Conservation (phyloP, 306 rosid genomes). For the Malus orientalis region DNA sequence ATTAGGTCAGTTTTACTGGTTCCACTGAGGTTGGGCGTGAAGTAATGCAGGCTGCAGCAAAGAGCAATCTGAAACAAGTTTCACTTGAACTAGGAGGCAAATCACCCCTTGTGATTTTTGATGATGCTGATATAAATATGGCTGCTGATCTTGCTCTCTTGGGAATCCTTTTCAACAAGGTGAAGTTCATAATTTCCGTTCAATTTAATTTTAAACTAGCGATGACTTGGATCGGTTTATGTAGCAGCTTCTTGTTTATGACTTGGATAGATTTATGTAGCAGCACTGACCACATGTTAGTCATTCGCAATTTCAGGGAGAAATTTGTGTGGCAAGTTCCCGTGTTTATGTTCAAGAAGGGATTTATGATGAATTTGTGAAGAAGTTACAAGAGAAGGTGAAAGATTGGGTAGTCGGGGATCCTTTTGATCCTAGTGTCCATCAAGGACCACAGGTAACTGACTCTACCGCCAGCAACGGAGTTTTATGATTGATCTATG, state of each 20-base stretch:
- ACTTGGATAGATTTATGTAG: background rate
- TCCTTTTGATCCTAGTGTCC: constrained; percentile 70
- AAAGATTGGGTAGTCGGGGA: constrained; percentile 75
- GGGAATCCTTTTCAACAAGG: constrained; percentile 62
- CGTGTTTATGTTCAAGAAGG: constrained; percentile 86
- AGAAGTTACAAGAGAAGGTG: constrained; percentile 49
- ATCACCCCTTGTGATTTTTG: constrained; percentile 70
- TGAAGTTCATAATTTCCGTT: background rate
- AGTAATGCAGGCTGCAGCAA: constrained; percentile 77
- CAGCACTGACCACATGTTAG: background rate
- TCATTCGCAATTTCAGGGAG: constrained; percentile 48
- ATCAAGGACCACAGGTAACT: constrained; percentile 77
- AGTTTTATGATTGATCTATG: background rate
- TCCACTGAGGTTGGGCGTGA: constrained; percentile 71
- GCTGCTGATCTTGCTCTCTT: constrained; percentile 66
- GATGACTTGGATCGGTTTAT: background rate
- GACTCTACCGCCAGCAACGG: background rate
- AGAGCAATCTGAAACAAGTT: constrained; percentile 64
- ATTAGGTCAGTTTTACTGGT: constrained; percentile 74
- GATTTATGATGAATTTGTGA: constrained; percentile 65
- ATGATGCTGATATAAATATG: constrained; percentile 64
- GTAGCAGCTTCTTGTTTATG: background rate
- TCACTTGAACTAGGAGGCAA: constrained; percentile 90
- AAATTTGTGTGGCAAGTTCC: constrained; percentile 69
- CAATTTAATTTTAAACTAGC: background rate